Conservation (phyloP, 2,329 filamentous ascomycete genomes). For the Sporothrix luriei region DNA sequence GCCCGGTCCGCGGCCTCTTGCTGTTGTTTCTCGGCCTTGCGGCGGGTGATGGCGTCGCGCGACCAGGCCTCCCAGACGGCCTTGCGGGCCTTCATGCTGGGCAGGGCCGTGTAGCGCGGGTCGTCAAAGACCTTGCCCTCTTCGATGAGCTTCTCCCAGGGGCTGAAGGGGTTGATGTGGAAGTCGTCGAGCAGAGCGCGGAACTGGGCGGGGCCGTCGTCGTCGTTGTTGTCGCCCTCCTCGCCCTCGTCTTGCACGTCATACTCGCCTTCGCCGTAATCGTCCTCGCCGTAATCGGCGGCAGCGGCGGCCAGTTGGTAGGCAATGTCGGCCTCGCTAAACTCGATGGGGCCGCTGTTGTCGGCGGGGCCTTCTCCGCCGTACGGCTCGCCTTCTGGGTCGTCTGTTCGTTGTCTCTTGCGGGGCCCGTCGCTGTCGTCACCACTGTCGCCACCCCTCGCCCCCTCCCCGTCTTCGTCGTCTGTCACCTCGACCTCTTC, state of each 20-base stretch:
- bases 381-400: slow-evolving; percentile 51
- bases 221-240: slow-evolving; percentile 61
- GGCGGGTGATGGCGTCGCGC: slow-evolving; percentile 69
- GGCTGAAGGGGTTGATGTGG: slow-evolving; percentile 79
- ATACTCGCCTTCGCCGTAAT: slow-evolving; percentile 92
- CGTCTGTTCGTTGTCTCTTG: slow-evolving; percentile 51
- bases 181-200: slow-evolving; percentile 83
- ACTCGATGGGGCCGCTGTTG: slow-evolving; percentile 64
- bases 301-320: slow-evolving; percentile 77
- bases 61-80: slow-evolving; percentile 87
- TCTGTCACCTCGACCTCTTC: slow-evolving; percentile 73
- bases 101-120: slow-evolving; percentile 78
- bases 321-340: slow-evolving; percentile 92
- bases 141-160: slow-evolving; percentile 88
- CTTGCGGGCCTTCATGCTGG: slow-evolving; percentile 77
- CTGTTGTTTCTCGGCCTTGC: slow-evolving; percentile 71
- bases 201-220: slow-evolving; percentile 76
- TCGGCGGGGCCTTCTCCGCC: slow-evolving; percentile 35
- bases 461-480: slow-evolving; percentile 55
- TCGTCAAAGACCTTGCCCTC: slow-evolving; percentile 82
- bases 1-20: slow-evolving; percentile 11
- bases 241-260: slow-evolving; percentile 72
- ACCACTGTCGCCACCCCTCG: slow-evolving; percentile 54
- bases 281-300: slow-evolving; percentile 43
- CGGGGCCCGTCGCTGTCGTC: slow-evolving; percentile 51